A percentile compares a stretch with the other conserved stretches of the same genome.
These are phyloP conservation scores for Debaryomycetaceae sp. DNA, from an alignment of 1,139 yeast species.

Conservation along the genomic window DNA sequence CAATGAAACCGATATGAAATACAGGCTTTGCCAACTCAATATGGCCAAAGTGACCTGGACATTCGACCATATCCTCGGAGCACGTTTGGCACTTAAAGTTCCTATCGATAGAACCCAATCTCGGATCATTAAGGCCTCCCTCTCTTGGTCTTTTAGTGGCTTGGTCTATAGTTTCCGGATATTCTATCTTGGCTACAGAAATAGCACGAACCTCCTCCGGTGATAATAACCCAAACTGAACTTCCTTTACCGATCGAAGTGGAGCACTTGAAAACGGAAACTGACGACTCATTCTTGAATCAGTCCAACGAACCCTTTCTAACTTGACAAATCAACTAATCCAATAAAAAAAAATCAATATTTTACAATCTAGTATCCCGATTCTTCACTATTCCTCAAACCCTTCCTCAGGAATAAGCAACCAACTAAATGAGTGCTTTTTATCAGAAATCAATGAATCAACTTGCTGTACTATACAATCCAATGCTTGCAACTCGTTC, in stretches of 20 bases:
- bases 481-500: not conserved
- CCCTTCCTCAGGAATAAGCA: constrained; percentile 11
- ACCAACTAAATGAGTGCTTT: constrained; percentile 27
- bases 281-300: constrained; percentile 41
- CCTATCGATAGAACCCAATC: constrained; percentile 95
- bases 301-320: not conserved
- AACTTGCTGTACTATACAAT: not conserved
- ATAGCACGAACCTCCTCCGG: constrained; percentile 98
- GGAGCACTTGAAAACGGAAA: constrained; percentile 98
- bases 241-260: constrained; percentile 92
- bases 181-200: constrained; percentile 94
- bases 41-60: constrained; percentile 99
- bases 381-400: constrained; percentile 4
- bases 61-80: constrained; percentile 98
- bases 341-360: constrained; percentile 1
- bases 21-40: constrained; percentile 98
- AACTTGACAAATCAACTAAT: not conserved
- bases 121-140: constrained; percentile 96
- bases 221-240: constrained; percentile 95
- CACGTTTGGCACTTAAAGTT: constrained; percentile 98
- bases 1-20: constrained; percentile 92
- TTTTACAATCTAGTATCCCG: not conserved
- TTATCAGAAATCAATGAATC: not conserved
- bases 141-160: constrained; percentile 91
- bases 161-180: constrained; percentile 98